phyloP scores from a whole-genome alignment of 2,329 filamentous ascomycete genomes.

The Ceratocystis cubensis region DNA sequence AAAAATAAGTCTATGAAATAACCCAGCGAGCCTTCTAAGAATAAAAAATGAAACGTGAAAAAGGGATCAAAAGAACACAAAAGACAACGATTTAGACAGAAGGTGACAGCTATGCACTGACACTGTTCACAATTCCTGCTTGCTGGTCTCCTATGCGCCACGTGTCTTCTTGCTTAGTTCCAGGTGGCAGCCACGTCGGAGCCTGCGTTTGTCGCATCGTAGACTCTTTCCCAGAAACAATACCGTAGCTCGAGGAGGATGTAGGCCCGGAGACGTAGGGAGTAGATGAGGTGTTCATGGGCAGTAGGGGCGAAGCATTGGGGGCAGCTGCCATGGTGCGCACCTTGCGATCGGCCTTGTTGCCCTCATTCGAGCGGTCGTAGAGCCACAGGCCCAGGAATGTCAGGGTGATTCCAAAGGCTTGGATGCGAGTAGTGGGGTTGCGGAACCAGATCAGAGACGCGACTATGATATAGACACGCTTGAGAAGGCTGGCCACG shows the following conservation, averaged over 20 bases:
- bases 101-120: conserved; percentile 23
- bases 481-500: conserved; percentile 89
- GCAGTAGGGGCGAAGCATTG: conserved; percentile 45
- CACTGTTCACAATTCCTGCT: conserved; percentile 22
- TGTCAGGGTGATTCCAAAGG: conserved; percentile 72
- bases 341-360: conserved; percentile 73
- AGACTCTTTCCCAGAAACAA: conserved; percentile 3
- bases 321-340: conserved; percentile 43
- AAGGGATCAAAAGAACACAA: conserved; percentile 24
- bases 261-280: neutral
- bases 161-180: conserved; percentile 76
- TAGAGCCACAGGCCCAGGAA: conserved; percentile 91
- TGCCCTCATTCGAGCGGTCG: conserved; percentile 78
- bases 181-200: conserved; percentile 56
- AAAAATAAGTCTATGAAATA: conserved; percentile 9
- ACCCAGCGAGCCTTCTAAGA: neutral
- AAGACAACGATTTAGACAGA: conserved; percentile 28
- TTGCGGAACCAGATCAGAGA: conserved; percentile 95
- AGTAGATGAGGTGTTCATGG: conserved; percentile 32
- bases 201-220: conserved; percentile 4
- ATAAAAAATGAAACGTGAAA: conserved; percentile 1
- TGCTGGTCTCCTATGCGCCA: conserved; percentile 43
- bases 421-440: conserved; percentile 71
- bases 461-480: conserved; percentile 90
- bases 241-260: conserved; percentile 13